Evolutionary conservation across 2,329 filamentous ascomycete genomes (phyloP).

Genomic region (Paecilomyces sp.): DNA sequence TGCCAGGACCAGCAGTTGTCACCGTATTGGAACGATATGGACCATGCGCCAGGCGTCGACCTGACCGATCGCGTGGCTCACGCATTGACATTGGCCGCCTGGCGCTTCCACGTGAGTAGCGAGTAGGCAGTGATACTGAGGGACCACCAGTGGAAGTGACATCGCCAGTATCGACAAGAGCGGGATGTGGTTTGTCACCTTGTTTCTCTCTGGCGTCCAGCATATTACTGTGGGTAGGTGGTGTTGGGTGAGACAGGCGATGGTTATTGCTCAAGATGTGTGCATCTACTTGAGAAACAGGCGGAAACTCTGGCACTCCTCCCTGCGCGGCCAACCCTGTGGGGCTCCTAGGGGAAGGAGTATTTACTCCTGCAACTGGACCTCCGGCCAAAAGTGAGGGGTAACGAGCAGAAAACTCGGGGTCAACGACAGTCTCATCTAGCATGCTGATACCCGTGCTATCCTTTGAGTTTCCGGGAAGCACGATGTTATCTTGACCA

Average conservation of each 20-base stretch:
- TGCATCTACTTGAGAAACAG: conserved; percentile 31
- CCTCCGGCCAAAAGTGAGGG: conserved; percentile 24
- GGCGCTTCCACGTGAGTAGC: background rate
- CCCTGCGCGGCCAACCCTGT: conserved; percentile 13
- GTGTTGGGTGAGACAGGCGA: conserved; percentile 1
- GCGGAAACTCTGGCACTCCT: conserved; percentile 25
- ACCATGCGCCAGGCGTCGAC: background rate
- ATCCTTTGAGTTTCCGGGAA: background rate
- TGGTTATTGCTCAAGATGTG: conserved; percentile 20
- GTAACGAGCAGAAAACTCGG: conserved; percentile 25
- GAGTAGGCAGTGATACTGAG: background rate
- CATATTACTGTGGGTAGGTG: background rate
- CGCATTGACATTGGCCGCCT: background rate
- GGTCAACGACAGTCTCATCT: conserved; percentile 22
- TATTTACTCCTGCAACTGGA: background rate
- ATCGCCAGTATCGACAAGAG: background rate
- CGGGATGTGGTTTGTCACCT: background rate
- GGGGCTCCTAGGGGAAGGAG: conserved; percentile 7
- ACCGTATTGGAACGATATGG: conserved; percentile 19
- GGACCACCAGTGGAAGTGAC: background rate
- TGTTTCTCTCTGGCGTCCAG: background rate
- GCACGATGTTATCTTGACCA: background rate
- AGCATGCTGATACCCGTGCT: conserved; percentile 12
- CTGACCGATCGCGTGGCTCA: background rate
- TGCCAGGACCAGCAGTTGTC: conserved; percentile 14